Evolutionary conservation across 1,139 yeast species (phyloP).

Genomic region (Scheffersomyces segobiensis): DNA sequence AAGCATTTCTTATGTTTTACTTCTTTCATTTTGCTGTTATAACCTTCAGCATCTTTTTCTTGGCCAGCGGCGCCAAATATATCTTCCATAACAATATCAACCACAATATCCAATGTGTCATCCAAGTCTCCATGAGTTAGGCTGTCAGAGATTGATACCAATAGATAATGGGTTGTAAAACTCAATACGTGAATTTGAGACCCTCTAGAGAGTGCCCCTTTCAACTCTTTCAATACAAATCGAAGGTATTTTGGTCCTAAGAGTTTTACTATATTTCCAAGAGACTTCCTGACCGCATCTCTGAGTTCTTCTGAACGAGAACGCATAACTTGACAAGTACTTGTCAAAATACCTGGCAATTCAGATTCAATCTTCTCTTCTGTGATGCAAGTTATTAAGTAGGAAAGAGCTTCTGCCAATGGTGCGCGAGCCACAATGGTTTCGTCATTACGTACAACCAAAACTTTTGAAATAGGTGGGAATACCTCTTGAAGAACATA

Average conservation of each 20-base stretch:
- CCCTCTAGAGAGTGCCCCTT: constrained; percentile 79
- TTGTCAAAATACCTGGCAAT: constrained; percentile 81
- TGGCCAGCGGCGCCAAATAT: constrained; percentile 89
- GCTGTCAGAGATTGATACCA: constrained; percentile 50
- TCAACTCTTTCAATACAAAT: constrained; percentile 76
- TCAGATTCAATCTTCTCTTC: constrained; percentile 54
- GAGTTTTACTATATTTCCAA: constrained; percentile 61
- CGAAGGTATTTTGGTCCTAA: constrained; percentile 75
- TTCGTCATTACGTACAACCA: constrained; percentile 71
- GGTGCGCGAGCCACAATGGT: constrained; percentile 77
- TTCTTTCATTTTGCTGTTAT: constrained; percentile 83
- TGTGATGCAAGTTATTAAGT: constrained; percentile 64
- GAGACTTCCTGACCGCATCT: constrained; percentile 78
- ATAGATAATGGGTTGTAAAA: constrained; percentile 75
- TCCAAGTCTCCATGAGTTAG: constrained; percentile 75
- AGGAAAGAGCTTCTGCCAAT: constrained; percentile 78
- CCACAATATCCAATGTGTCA: constrained; percentile 60
- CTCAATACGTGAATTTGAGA: constrained; percentile 94
- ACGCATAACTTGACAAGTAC: constrained; percentile 83
- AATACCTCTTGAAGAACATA: constrained; percentile 61
- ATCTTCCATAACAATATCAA: constrained; percentile 85
- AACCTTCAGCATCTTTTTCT: constrained; percentile 94
- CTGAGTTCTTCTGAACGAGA: constrained; percentile 86
- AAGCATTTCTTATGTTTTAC: constrained; percentile 86
- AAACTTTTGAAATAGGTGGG: constrained; percentile 60